phyloP scores from a whole-genome alignment of 1,284 basidiomycete species.

The Schizophyllum commune region DNA sequence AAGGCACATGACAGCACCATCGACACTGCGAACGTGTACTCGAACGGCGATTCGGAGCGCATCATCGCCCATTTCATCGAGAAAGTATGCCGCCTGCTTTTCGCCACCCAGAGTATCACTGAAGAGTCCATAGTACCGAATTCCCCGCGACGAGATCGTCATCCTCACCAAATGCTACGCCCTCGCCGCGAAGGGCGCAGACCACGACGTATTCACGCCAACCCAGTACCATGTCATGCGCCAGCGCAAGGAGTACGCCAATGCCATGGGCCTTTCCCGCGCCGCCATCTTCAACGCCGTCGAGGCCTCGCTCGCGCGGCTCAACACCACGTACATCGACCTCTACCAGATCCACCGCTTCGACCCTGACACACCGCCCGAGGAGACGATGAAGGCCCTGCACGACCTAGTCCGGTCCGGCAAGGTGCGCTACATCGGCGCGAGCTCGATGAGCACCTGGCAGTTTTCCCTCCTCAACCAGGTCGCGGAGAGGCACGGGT shows the following conservation, averaged over 20 bases:
- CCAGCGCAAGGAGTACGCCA: slow-evolving; percentile 24
- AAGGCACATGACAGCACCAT: slow-evolving; percentile 22
- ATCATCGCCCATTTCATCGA: slow-evolving; percentile 47
- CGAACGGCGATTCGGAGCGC: slow-evolving; percentile 39
- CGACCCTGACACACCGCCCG: slow-evolving; percentile 25
- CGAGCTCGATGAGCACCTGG: slow-evolving; percentile 35
- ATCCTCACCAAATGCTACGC: slow-evolving; percentile 34
- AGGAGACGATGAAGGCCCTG: slow-evolving; percentile 39
- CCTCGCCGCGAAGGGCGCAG: slow-evolving; percentile 10
- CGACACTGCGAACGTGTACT: slow-evolving; percentile 54
- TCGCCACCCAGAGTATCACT: no score
- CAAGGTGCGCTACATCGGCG: slow-evolving; percentile 37
- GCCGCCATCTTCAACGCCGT: slow-evolving; percentile 37
- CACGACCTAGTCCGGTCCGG: slow-evolving; percentile 35
- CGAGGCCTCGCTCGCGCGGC: slow-evolving; percentile 32
- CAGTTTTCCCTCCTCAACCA: slow-evolving; percentile 34
- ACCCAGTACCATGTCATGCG: not conserved
- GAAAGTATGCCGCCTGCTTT: slow-evolving; percentile 17
- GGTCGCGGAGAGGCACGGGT: slow-evolving; percentile 23
- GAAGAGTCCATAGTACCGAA: slow-evolving; percentile 29
- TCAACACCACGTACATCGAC: slow-evolving; percentile 39
- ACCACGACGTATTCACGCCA: not conserved
- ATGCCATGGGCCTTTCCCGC: slow-evolving; percentile 36
- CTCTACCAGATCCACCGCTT: slow-evolving; percentile 38
- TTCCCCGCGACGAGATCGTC: slow-evolving; percentile 47